These are phyloP conservation scores for Scheffersomyces coipomensis DNA, from an alignment of 805 yeast genomes.

Conservation along the genomic window DNA sequence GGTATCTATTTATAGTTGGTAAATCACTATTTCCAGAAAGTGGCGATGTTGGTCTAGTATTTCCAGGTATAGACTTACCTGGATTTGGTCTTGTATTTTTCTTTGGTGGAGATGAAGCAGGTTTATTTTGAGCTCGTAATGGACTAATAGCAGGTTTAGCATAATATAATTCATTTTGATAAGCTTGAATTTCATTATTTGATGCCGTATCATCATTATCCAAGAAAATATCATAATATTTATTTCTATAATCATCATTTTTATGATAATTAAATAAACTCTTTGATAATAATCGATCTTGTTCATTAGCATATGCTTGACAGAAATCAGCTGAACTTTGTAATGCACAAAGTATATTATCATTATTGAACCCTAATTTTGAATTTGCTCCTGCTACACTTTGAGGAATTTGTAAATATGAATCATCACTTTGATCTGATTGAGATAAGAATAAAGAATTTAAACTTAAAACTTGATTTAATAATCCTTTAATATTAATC, in stretches of 20 bases:
- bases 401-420: neutral
- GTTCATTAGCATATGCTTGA: constrained; percentile 21
- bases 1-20: no score
- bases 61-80: no score
- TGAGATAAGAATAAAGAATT: constrained; percentile 6
- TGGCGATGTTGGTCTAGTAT: no score
- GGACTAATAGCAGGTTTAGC: no score
- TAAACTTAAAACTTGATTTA: constrained; percentile 11
- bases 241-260: neutral
- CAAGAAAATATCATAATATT: neutral
- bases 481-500: constrained; percentile 30
- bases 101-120: no score
- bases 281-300: neutral
- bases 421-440: neutral
- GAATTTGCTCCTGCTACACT: neutral
- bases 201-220: neutral
- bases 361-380: constrained; percentile 17
- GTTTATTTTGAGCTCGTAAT: no score
- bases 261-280: neutral
- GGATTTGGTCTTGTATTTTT: no score
- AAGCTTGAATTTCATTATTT: neutral
- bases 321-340: constrained; percentile 25
- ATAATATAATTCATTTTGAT: neutral
- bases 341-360: constrained; percentile 30
- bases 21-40: no score